Conservation (phyloP, 1,139 yeast species). For the Sugiyamaella pinicola region DNA sequence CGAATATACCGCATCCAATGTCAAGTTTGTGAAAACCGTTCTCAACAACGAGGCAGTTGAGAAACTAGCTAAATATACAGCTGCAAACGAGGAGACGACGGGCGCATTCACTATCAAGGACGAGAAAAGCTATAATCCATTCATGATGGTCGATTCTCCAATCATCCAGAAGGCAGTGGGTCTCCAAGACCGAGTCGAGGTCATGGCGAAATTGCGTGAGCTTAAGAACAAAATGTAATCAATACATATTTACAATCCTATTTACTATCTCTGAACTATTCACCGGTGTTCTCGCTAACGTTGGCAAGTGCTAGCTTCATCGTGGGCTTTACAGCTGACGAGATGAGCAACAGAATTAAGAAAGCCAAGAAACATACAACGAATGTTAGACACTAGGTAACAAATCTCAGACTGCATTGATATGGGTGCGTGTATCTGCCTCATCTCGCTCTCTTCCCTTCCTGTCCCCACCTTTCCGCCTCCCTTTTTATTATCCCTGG, state of each 20-base stretch:
- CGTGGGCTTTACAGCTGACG: too few species aligned
- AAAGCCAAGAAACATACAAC: too few species aligned
- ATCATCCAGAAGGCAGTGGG: constrained; percentile 54
- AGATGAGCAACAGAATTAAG: too few species aligned
- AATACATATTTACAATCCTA: constrained; percentile 5
- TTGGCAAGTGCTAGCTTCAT: too few species aligned
- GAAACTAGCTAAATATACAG: constrained; percentile 54
- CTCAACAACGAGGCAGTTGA: constrained; percentile 57
- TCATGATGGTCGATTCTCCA: constrained; percentile 72
- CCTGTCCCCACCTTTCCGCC: too few species aligned
- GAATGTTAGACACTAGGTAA: too few species aligned
- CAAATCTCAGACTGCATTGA: too few species aligned
- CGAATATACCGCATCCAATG: constrained; percentile 86
- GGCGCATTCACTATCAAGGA: constrained; percentile 84
- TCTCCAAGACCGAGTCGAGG: constrained; percentile 49
- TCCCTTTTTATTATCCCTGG: too few species aligned
- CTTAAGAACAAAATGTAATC: constrained; percentile 60
- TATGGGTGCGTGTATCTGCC: too few species aligned
- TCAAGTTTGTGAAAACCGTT: constrained; percentile 70
- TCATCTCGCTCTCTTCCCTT: too few species aligned
- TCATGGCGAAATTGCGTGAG: constrained; percentile 68
- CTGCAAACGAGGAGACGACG: constrained; percentile 68
- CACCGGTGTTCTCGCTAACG: too few species aligned
- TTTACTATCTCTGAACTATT: too few species aligned
- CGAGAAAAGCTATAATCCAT: constrained; percentile 83